These are phyloP conservation scores for Chlorella vulgaris DNA, from an alignment of 139 green algal species.

Conservation along the genomic window DNA sequence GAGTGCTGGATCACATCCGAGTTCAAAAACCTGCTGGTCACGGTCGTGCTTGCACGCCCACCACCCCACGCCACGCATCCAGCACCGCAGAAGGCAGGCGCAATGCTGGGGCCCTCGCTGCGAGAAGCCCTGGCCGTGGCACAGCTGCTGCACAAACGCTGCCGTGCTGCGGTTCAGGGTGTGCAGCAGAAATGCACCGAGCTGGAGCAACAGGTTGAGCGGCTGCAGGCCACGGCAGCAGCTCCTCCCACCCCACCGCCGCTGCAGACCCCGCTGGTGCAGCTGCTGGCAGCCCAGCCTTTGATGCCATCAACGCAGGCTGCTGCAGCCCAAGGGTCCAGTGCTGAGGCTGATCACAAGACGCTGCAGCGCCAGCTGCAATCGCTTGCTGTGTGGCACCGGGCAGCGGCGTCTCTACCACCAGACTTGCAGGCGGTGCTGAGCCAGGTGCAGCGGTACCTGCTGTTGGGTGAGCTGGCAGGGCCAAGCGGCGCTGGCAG, in stretches of 20 bases:
- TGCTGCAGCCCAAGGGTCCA: not conserved
- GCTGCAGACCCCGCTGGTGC: not conserved
- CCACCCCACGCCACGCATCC: no score
- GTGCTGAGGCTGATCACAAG: not conserved
- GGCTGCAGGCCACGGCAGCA: not conserved
- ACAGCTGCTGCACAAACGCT: not conserved
- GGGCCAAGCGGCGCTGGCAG: not conserved
- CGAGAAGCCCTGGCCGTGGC: conserved; percentile 4
- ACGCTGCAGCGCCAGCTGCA: not conserved
- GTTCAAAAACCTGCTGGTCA: no score
- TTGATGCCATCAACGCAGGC: not conserved
- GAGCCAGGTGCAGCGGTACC: conserved; percentile 6
- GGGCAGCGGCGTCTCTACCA: not conserved
- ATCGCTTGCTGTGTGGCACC: conserved; percentile 6
- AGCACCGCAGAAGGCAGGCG: no score
- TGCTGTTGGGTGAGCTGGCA: not conserved
- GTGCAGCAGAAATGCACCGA: not conserved
- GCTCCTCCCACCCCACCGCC: not conserved
- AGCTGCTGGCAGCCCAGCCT: not conserved
- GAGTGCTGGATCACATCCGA: no score
- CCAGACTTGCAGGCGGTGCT: not conserved
- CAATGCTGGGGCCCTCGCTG: not conserved
- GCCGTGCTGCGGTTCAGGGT: not conserved
- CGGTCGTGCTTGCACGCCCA: no score
- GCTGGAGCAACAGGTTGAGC: not conserved